A percentile compares a stretch with the other conserved stretches of the same genome.
Conservation (phyloP, 139 green algal species). For the Micromonas pusilla region DNA sequence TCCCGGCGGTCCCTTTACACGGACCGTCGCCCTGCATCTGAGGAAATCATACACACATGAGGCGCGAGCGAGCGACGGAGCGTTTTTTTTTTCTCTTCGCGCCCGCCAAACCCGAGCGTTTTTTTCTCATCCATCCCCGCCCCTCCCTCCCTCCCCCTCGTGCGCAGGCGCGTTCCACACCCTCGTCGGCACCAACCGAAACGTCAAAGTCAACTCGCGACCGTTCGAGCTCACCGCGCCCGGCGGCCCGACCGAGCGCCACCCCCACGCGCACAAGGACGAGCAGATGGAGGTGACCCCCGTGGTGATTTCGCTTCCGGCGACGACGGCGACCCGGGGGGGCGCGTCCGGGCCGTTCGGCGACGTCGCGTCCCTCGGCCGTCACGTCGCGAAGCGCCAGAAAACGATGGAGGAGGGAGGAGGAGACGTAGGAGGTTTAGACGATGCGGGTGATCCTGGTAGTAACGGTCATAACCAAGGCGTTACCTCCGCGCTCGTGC, state of each 20-base stretch:
- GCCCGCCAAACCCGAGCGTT: too few relatives aligned
- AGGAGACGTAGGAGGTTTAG: neutral
- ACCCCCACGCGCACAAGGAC: slow-evolving; percentile 19
- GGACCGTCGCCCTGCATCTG: too few relatives aligned
- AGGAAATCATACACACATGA: too few relatives aligned
- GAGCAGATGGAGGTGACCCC: slow-evolving; percentile 31
- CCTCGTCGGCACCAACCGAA: too few relatives aligned
- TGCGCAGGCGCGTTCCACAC: too few relatives aligned
- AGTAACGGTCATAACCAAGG: neutral
- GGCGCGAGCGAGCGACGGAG: too few relatives aligned
- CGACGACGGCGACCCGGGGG: neutral
- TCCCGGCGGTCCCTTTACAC: too few relatives aligned
- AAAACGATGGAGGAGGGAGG: neutral
- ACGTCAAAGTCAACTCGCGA: too few relatives aligned
- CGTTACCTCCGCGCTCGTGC: neutral
- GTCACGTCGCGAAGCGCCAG: neutral
- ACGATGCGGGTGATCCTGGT: neutral
- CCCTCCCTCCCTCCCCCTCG: too few relatives aligned
- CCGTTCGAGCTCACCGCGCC: too few relatives aligned
- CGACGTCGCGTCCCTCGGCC: neutral
- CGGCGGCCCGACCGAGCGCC: neutral
- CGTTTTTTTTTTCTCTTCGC: too few relatives aligned
- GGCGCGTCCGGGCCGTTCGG: neutral
- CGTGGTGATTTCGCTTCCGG: slow-evolving; percentile 20
- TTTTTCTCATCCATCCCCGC: too few relatives aligned